Evolutionary conservation across 2,329 filamentous ascomycete genomes (phyloP), one percentile per base, ranked within the genome.

Genomic region (Cercospora zeina): DNA sequence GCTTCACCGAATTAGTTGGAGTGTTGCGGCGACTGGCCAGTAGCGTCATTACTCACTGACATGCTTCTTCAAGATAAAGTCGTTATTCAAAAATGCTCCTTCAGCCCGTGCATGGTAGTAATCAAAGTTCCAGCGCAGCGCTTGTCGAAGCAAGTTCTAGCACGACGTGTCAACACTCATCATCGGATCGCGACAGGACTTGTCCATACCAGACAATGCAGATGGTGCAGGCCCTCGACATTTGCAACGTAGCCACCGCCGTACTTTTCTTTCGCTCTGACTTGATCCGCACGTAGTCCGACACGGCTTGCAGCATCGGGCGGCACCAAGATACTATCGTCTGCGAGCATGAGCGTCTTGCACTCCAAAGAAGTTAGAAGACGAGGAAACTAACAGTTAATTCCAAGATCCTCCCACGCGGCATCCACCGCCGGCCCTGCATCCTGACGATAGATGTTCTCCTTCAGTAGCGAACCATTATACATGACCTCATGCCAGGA

Each of bases 161-260:
- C 0, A 16, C n/a, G 30, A 36, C 13, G 24, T 19, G 10, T 21
- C 24, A n/a, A 42, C 13, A 83, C 11, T 27, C 27, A 39, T 19
- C 24, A 21, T 36, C 54, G 34, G 47, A 14, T 5, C n/a, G 19
- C 37, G 1, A 24, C 19, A 19, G 16, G 6, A 24, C 39, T 45
- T 45, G 21, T 55, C 50, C 47, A 14, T 53, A 56, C 37, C 19
- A 59, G 21, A 65, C 85, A 87, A 70, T 87, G 83, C 13, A 85
- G 69, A 63, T 85, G 82, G 67, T 85, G 82, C 71, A 84, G 73
- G 6, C 82, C 82, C 69, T 85, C 82, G 1, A 85, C 78, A 42
- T 85, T 84, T n/a, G 82, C 83, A 2, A 82, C 73, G 70, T 80
- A 87, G 0, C 85, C 85, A 24, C 83, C 83, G 0, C 85, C 85